Conservation (phyloP, 352 stramenopile genomes). For the Ophiocytium majus region DNA sequence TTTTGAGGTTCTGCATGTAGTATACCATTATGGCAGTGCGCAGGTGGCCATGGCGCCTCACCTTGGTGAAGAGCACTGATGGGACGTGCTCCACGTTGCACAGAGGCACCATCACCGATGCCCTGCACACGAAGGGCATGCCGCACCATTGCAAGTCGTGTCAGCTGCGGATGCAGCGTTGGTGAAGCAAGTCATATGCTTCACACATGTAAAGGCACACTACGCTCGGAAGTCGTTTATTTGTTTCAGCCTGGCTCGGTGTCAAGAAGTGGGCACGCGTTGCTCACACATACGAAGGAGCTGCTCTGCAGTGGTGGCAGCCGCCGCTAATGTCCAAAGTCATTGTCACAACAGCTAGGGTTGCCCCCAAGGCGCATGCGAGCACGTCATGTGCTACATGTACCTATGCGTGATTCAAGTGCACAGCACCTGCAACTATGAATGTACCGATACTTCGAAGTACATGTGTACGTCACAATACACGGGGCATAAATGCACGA, state of each 20-base stretch:
- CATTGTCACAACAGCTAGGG: no score
- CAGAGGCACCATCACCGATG: constrained; percentile 86
- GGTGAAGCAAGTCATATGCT: neutral
- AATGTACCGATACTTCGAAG: no score
- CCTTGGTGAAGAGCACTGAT: constrained; percentile 90
- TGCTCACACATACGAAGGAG: neutral
- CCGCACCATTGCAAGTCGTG: neutral
- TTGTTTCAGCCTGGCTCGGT: neutral
- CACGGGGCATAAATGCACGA: no score
- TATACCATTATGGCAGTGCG: neutral
- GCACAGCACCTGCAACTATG: no score
- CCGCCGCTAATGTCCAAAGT: no score
- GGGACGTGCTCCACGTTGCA: constrained; percentile 90
- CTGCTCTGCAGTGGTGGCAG: neutral
- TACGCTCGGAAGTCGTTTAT: neutral
- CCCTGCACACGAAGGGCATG: constrained; percentile 19
- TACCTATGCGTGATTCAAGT: no score
- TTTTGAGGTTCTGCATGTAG: neutral
- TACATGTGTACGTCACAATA: no score
- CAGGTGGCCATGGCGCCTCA: neutral
- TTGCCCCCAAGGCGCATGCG: no score
- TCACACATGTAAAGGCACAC: neutral
- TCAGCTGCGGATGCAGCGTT: neutral
- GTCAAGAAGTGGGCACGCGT: neutral
- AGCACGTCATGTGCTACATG: no score